phyloP scores from a whole-genome alignment of 306 rosid genomes.

The Trichosanthes cucumerina region DNA sequence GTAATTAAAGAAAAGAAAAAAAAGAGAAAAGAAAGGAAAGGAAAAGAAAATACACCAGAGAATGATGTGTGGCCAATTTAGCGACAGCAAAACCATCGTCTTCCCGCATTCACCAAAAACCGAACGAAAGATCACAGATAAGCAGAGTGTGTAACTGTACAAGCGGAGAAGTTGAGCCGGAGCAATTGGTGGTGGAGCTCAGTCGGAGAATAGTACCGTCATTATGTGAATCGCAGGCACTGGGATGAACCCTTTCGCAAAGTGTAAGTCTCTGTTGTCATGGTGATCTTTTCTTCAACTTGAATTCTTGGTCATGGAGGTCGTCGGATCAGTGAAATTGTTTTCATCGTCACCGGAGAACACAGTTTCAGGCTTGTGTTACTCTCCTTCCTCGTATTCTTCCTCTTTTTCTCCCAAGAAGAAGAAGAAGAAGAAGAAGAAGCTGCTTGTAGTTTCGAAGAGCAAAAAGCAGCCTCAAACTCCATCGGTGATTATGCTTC shows the following conservation, averaged over 20 bases:
- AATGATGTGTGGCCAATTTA: not conserved
- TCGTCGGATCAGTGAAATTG: not conserved
- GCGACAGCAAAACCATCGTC: conserved; percentile 1
- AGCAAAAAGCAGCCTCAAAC: conserved; percentile 15
- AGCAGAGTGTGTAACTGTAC: not conserved
- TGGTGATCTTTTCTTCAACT: not conserved
- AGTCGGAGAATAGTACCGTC: not conserved
- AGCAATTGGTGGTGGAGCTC: not conserved
- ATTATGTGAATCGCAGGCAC: not conserved
- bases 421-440: conserved; percentile 9
- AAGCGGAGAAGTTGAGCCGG: not conserved
- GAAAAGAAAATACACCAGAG: not conserved
- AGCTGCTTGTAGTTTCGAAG: conserved; percentile 9
- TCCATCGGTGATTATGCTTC: conserved; percentile 12
- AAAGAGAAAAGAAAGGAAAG: not conserved
- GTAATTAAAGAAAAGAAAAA: too few relatives aligned
- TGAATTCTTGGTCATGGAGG: conserved; percentile 7
- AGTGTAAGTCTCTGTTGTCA: not conserved
- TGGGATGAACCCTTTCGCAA: not conserved
- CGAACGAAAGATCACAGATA: not conserved
- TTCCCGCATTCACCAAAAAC: not conserved
- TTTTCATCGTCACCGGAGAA: not conserved
- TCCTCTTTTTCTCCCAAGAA: not conserved
- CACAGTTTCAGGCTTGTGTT: not conserved
- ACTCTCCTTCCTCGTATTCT: not conserved